Conservation (phyloP, 75 land plant genomes). For the Isoetes taiwanensis region DNA sequence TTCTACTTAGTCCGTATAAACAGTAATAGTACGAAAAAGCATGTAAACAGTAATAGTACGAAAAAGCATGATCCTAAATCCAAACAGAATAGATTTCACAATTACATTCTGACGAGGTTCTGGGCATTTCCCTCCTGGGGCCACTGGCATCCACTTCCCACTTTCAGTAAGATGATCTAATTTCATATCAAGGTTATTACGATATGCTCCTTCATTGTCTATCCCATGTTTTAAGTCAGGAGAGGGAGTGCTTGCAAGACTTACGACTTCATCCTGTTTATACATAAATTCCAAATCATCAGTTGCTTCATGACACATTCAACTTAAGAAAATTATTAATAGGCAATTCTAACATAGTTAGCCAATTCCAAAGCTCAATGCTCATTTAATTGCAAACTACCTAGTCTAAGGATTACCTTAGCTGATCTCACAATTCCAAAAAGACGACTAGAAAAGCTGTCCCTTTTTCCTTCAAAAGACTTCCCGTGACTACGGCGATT, state of each 20-base stretch:
- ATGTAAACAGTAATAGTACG: background rate
- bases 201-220: background rate
- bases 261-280: conserved; percentile 5
- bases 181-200: conserved; percentile 1
- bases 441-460: too few species aligned
- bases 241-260: conserved; percentile 17
- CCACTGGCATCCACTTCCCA: conserved; percentile 42
- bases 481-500: too few species aligned
- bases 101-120: conserved; percentile 64
- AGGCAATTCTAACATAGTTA: too few species aligned
- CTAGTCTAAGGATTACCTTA: too few species aligned
- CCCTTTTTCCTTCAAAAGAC: too few species aligned
- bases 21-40: background rate
- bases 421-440: too few species aligned
- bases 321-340: too few species aligned
- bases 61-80: background rate
- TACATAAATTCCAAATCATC: conserved; percentile 3
- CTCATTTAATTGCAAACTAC: too few species aligned
- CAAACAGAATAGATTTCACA: background rate
- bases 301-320: too few species aligned
- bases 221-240: conserved; percentile 4
- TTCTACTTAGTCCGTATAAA: background rate
- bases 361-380: too few species aligned
- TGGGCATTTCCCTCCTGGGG: conserved; percentile 54
- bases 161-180: conserved; percentile 10